Evolutionary conservation across 495 filamentous ascomycete species (phyloP).

Genomic region (Extremus antarcticus): DNA sequence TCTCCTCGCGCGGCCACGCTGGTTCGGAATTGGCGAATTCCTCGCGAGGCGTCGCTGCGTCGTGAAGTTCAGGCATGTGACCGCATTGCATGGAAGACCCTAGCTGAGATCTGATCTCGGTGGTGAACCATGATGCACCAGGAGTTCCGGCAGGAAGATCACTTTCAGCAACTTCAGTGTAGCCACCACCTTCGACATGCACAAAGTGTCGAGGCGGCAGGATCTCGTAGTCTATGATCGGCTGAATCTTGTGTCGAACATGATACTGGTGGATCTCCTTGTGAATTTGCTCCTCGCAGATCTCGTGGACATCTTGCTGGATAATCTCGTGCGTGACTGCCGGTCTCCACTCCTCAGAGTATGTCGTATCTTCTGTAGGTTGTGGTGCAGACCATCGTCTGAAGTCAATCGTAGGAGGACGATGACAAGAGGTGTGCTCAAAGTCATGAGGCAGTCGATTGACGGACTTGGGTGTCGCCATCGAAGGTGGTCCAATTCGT

Average conservation of each 20-base stretch:
- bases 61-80: no score
- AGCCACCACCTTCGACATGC: conserved; percentile 14
- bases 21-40: no score
- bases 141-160: conserved; percentile 3
- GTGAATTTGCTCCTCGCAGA: conserved; percentile 40
- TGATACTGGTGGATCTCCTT: conserved; percentile 49
- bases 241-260: conserved; percentile 41
- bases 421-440: no score
- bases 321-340: conserved; percentile 47
- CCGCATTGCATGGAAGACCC: background rate
- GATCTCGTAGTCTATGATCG: conserved; percentile 41
- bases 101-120: background rate
- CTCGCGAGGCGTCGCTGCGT: no score
- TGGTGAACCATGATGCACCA: background rate
- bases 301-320: conserved; percentile 34
- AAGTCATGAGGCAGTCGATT: no score
- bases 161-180: conserved; percentile 12
- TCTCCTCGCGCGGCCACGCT: no score
- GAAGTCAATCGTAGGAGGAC: no score
- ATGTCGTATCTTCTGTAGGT: conserved; percentile 20
- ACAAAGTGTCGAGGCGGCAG: conserved; percentile 34
- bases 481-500: background rate
- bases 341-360: conserved; percentile 19
- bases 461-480: no score
- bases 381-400: background rate